Evolutionary conservation across 192 early-diverging fungal species (phyloP), one percentile per base, ranked within the genome.

Genomic region (Coemansia pectinata): DNA sequence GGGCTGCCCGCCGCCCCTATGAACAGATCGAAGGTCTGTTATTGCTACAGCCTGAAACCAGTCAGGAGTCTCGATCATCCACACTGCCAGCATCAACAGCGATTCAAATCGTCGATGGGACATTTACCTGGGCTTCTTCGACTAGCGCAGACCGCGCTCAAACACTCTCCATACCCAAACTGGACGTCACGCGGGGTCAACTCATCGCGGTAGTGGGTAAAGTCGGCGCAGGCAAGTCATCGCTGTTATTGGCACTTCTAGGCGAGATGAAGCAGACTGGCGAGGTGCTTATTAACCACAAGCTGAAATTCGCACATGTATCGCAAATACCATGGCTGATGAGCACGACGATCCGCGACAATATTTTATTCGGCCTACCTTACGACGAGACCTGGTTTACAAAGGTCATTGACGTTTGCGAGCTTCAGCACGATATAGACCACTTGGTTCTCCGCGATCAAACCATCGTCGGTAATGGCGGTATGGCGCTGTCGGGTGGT

Each of bases 221-320:
- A 23, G 96, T 93, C 15, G 95, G 95, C 1, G 78, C 87, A n/a
- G 95, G 96, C 48, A 98, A 98, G 74, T 89, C 90, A 9, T 89
- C 89, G 19, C 68, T 98, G 34, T 69, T 96, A 3, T 62, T 87
- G 7, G 91, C 93, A 45, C 79, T 96, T 11, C 76, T 96, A 1
- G 93, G 93, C 48, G 95, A 97, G 78, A 91, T 88, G 77, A 12
- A 17, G 11, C 63, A 65, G 1, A 29, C 29, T 14, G 52, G 60
- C 1, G 14, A 36, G n/a, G 19, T 6, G 12, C 14, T 7, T 12
- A 10, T 19, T 3, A 9, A 36, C 31, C 29, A 34, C 15, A 21
- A 27, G 23, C 55, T 31, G 5, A 50, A 59, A n/a, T 23, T 48
- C 2, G 73, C 74, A 0, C 62, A 63, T 34, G 81, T 83, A 0